Evolutionary conservation across 352 stramenopile species (phyloP).

Genomic region (Globisporangium irregulare): DNA sequence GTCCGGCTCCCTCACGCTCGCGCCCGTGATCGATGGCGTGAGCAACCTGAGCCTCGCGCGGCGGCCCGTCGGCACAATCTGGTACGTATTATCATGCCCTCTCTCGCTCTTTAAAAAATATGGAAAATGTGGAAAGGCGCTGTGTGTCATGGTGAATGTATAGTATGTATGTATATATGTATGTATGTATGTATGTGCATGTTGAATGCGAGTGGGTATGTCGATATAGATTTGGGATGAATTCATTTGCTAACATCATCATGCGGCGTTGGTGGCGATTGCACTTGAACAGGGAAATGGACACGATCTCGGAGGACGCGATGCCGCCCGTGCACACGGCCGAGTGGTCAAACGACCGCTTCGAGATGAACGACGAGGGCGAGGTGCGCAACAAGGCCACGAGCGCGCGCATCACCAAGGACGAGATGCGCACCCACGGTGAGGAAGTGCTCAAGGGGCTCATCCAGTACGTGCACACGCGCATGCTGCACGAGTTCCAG

Average conservation of each 20-base stretch:
- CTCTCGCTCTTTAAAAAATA: slow-evolving; percentile 6
- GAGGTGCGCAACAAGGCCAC: slow-evolving; percentile 52
- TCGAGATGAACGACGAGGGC: slow-evolving; percentile 54
- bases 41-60: slow-evolving; percentile 21
- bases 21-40: slow-evolving; percentile 43
- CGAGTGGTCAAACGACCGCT: slow-evolving; percentile 54
- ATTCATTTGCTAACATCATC: background rate
- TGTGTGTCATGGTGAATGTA: background rate
- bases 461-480: slow-evolving; percentile 71
- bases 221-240: background rate
- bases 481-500: slow-evolving; percentile 78
- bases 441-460: slow-evolving; percentile 67
- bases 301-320: slow-evolving; percentile 71
- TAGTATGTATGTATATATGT: background rate
- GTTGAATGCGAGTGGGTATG: background rate
- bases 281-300: slow-evolving; percentile 49
- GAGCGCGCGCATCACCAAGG: slow-evolving; percentile 55
- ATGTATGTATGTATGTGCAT: background rate
- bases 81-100: background rate
- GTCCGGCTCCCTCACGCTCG: slow-evolving; percentile 23
- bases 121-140: background rate
- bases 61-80: slow-evolving; percentile 12
- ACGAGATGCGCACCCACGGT: slow-evolving; percentile 64
- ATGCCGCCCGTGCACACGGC: slow-evolving; percentile 42
- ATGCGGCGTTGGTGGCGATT: background rate